Evolutionary conservation across 306 rosid species (phyloP).

Genomic region (Dryas drummondii): DNA sequence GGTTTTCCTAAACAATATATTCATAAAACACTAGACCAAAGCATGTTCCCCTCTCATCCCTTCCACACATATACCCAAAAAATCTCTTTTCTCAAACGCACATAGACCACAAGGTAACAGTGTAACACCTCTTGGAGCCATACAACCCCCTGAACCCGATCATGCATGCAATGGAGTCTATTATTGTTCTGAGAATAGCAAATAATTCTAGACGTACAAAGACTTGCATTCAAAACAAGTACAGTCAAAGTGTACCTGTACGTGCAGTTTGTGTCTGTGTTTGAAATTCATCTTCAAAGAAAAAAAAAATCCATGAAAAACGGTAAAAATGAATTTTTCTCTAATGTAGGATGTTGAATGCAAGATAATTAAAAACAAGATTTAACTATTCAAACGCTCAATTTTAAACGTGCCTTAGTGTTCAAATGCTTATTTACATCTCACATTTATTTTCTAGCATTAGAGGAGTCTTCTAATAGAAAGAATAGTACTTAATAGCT

Average conservation of each 20-base stretch:
- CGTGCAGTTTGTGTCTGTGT: neutral
- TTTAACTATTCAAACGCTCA: too few relatives aligned
- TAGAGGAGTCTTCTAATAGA: too few relatives aligned
- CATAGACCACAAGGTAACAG: neutral
- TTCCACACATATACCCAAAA: constrained; percentile 16
- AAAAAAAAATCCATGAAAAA: neutral
- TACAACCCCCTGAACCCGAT: neutral
- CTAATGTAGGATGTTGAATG: too few relatives aligned
- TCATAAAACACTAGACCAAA: constrained; percentile 6
- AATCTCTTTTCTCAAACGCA: neutral
- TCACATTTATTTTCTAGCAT: too few relatives aligned
- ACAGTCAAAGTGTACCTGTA: constrained; percentile 5
- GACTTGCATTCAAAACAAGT: constrained; percentile 16
- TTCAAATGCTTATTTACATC: too few relatives aligned
- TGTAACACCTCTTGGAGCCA: constrained; percentile 10
- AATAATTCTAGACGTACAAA: neutral
- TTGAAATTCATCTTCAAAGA: neutral
- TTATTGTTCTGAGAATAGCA: constrained; percentile 1
- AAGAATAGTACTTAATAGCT: neutral
- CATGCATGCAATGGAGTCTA: neutral
- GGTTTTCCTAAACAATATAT: constrained; percentile 22
- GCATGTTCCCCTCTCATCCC: constrained; percentile 23
- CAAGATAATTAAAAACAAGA: too few relatives aligned
- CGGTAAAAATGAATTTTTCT: neutral
- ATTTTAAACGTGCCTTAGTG: too few relatives aligned